Base-by-base conservation (phyloP, 1,284 basidiomycete genomes). In the Spongiforma sp. region DNA sequence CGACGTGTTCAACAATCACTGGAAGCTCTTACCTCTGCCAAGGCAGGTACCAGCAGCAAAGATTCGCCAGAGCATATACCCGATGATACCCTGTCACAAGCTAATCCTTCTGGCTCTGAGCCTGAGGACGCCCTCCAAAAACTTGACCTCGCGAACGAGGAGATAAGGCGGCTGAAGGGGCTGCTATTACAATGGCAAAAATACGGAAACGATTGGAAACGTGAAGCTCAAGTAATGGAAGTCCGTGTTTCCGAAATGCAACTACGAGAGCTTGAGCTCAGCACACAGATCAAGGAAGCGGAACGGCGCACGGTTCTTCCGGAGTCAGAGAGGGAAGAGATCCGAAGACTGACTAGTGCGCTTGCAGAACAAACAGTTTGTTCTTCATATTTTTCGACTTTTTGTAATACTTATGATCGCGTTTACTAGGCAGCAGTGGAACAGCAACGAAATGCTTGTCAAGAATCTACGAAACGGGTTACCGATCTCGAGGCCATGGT, bases 201-300 rank as follows among this genome's bases (percentile, higher is more conserved):
- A 59, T 73, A 73, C 17, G 72, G 69, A 43, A 62, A 41, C 15
- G 65, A 75, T 1, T 74, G 74, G 71, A 75, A 76, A 59, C 68
- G 65, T 9, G 69, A 71, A 21, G 68, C 74, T 46, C 71, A 72
- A 50, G 28, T 34, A 41, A 57, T 66, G 26, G 64, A 65, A n/a
- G 28, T 6, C 28, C 71, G 74, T 30, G 55, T 28, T 37, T 54
- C 62, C 39, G 71, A 68, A 59, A 34, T 72, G 24, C 62, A 70
- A 14, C 52, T 28, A 37, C 69, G 62, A 26, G 65, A 68, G 17
- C 14, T 19, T 21, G 64, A 65, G 12, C 61, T 68, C 60, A 63
- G 10, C 8, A 43, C 55, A 52, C 57, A 70, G 28, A 17, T 63
- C 11, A 61, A 73, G 33, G 52, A 41, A 46, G 62, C 62, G n/a